phyloP scores from a whole-genome alignment of 1,139 yeast species.

The Entelexis paramagnoliae region DNA sequence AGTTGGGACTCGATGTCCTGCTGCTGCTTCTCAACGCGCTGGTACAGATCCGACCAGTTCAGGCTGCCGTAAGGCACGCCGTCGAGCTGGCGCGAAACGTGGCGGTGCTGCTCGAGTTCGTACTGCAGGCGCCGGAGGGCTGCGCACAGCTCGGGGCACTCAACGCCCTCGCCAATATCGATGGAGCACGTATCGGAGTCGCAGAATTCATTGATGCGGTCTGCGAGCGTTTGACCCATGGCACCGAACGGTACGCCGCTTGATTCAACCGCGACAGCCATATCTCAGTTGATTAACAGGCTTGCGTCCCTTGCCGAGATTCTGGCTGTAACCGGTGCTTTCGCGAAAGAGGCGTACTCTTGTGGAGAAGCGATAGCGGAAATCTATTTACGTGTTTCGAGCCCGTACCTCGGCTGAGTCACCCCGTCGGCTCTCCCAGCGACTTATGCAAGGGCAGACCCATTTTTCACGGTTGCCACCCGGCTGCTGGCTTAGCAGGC shows the following conservation, averaged over 20 bases:
- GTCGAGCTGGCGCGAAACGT: background rate
- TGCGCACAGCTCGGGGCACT: slow-evolving; percentile 17
- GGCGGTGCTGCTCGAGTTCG: slow-evolving; percentile 1
- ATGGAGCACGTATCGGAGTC: slow-evolving; percentile 16
- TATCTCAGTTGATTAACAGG: background rate
- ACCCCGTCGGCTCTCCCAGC: background rate
- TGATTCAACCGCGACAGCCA: slow-evolving; percentile 3
- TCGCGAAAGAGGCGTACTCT: background rate
- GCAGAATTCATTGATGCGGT: slow-evolving; percentile 23
- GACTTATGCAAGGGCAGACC: background rate
- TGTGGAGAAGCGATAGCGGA: background rate
- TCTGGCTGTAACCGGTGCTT: background rate
- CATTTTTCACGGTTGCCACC: background rate
- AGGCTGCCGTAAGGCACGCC: slow-evolving; percentile 1
- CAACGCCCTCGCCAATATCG: slow-evolving; percentile 22
- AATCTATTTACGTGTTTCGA: background rate
- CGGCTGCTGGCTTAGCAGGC: background rate
- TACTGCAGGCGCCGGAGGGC: slow-evolving; percentile 24
- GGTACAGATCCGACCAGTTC: slow-evolving; percentile 27
- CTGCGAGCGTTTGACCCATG: slow-evolving; percentile 15
- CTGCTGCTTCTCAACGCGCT: slow-evolving; percentile 34
- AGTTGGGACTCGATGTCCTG: slow-evolving; percentile 33
- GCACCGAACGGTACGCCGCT: background rate
- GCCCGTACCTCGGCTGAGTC: slow-evolving; percentile 3
- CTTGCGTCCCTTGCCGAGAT: background rate